Conservation (phyloP, 345 rosid species). For the Excoecaria cochinchinensis region DNA sequence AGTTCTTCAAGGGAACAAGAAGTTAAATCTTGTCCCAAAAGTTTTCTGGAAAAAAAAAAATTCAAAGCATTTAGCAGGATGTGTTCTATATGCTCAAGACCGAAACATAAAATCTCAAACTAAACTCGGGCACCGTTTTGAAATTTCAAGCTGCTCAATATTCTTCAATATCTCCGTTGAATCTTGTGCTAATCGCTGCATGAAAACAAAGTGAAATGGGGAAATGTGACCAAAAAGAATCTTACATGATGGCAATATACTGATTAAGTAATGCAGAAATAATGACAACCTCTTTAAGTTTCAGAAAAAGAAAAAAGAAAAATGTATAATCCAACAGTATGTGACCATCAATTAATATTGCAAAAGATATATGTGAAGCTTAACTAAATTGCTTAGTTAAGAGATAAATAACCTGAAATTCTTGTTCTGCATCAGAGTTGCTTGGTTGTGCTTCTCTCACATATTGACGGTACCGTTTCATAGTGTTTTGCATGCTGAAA, state of each 20-base stretch:
- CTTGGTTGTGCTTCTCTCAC: conserved; percentile 25
- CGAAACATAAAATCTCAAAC: background rate
- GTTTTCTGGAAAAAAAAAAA: conserved; percentile 39
- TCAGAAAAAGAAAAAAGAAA: too few species aligned
- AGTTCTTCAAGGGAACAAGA: conserved; percentile 48
- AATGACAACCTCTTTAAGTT: too few species aligned
- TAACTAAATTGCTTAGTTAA: too few species aligned
- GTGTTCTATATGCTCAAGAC: too few species aligned
- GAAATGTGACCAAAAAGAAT: too few species aligned
- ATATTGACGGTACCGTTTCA: conserved; percentile 42
- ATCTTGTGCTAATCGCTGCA: conserved; percentile 53
- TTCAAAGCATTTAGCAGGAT: background rate
- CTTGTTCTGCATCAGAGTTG: conserved; percentile 24
- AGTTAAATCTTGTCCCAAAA: conserved; percentile 49
- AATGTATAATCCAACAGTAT: too few species aligned
- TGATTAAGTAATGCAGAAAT: too few species aligned
- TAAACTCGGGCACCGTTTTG: conserved; percentile 40
- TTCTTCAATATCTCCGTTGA: conserved; percentile 36
- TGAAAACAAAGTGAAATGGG: background rate
- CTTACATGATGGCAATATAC: too few species aligned
- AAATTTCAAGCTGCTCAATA: conserved; percentile 54
- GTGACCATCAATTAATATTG: too few species aligned
- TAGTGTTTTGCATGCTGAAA: conserved; percentile 42
- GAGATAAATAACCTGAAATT: conserved; percentile 12
- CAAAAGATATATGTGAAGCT: too few species aligned